These are phyloP conservation scores for Sedum album DNA, from an alignment of 164 flowering plant genomes.

Conservation along the genomic window DNA sequence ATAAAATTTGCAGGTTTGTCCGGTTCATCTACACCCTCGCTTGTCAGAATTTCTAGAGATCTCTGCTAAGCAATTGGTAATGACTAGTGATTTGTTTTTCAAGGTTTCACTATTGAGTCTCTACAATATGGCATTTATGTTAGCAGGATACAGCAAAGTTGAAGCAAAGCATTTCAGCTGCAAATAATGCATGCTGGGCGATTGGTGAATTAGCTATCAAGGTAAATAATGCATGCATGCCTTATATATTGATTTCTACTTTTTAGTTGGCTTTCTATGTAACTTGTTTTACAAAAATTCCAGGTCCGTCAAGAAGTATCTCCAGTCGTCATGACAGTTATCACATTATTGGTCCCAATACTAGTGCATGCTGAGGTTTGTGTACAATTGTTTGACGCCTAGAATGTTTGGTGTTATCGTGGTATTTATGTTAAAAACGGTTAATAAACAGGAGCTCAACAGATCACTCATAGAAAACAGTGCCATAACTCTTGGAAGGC, in stretches of 20 bases:
- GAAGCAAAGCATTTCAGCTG: conserved; percentile 79
- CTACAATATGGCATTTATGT: conserved; percentile 4
- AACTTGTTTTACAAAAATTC: conserved; percentile 3
- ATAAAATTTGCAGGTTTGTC: conserved; percentile 51
- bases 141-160: conserved; percentile 53
- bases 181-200: conserved; percentile 99
- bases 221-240: conserved; percentile 30
- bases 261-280: neutral
- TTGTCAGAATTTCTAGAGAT: conserved; percentile 70
- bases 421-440: conserved; percentile 10
- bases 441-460: conserved; percentile 56
- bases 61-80: conserved; percentile 85
- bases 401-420: neutral
- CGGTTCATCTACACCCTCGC: conserved; percentile 71
- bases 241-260: neutral
- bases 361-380: conserved; percentile 84
- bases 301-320: conserved; percentile 88
- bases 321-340: conserved; percentile 67
- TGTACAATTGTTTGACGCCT: neutral
- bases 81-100: conserved; percentile 11
- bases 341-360: conserved; percentile 71
- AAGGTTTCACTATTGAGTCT: neutral
- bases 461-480: conserved; percentile 92
- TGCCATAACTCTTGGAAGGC: conserved; percentile 95
- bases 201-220: conserved; percentile 96